Base-by-base conservation (phyloP, 225 moss, liverwort and hornwort genomes). In the Marchantia paleacea region DNA sequence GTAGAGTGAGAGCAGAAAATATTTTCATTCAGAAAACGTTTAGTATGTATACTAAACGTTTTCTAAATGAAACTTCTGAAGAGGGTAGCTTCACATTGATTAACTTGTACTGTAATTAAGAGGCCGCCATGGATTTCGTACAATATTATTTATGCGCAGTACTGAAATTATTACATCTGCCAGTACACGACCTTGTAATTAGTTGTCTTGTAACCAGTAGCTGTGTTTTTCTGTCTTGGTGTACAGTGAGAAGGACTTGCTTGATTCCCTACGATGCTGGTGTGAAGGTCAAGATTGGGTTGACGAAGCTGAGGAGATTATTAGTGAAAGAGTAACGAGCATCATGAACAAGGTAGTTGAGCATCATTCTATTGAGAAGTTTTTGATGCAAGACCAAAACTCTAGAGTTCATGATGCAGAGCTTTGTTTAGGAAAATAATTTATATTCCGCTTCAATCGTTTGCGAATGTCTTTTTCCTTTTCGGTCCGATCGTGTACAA, bases 241-340 rank as follows among this genome's bases (percentile, higher is more conserved):
- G 19, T 86, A 65, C 85, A 94, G 91, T 86, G 94, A 94, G 85
- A 82, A 54, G 81, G 84, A 89, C 72, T 84, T 92, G 76, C 89
- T 86, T 80, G 82, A 91, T 47, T 88, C 88, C 55, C 81, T 92
- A 69, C 58, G 91, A 67, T 82, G 69, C 15, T 92, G 94, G 94
- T 86, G 82, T 78, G 86, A 88, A 52, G 85, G 87, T 18, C 90
- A 87, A 86, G 83, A 84, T 69, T 60, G 75, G 54, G 76, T 13
- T 10, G 60, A 51, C 7, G 77, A 75, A 78, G 69, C 69, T 83
- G 49, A 24, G 61, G 69, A 84, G 62, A 75, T 55, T 68, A 69
- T n/a, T 57, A 74, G 54, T 62, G 74, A 84, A 68, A 58, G 86
- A 55, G 73, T 69, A 73, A 26, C 72, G 14, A 66, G 15, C 55